Conservation (phyloP, 805 yeast species). For the Ogataea pilisensis region DNA sequence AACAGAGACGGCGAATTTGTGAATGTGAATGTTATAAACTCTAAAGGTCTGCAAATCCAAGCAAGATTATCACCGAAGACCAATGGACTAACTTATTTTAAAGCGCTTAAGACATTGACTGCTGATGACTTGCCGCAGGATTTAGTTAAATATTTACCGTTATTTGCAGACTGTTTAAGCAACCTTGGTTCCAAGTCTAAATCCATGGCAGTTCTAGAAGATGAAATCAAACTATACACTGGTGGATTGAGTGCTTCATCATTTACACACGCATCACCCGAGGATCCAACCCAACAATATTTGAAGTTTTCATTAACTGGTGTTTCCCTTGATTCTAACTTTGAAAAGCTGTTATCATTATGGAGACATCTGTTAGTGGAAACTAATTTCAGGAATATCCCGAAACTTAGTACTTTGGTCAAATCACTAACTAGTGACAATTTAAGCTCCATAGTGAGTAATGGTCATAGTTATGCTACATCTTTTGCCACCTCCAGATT, state of each 20-base stretch:
- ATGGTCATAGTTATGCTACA: constrained; percentile 84
- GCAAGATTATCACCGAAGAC: constrained; percentile 40
- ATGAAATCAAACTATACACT: constrained; percentile 73
- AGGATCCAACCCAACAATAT: constrained; percentile 41
- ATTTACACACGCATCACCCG: constrained; percentile 53
- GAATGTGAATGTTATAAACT: constrained; percentile 29
- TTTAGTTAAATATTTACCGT: constrained; percentile 64
- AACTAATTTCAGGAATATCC: constrained; percentile 63
- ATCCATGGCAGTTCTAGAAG: constrained; percentile 77
- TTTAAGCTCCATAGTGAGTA: constrained; percentile 72
- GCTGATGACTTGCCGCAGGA: constrained; percentile 49
- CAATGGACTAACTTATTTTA: constrained; percentile 76
- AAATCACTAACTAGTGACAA: constrained; percentile 74
- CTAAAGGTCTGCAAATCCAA: constrained; percentile 20
- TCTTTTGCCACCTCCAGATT: constrained; percentile 61
- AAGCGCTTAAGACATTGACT: constrained; percentile 59
- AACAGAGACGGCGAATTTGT: constrained; percentile 46
- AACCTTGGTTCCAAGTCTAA: constrained; percentile 77
- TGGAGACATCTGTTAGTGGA: constrained; percentile 65
- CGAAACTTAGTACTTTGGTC: constrained; percentile 69
- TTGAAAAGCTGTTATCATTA: constrained; percentile 54
- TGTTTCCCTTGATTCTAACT: constrained; percentile 63
- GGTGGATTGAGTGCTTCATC: constrained; percentile 77
- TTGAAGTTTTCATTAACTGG: constrained; percentile 61
- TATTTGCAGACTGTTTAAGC: constrained; percentile 76